A percentile compares a stretch with the other conserved stretches of the same genome.
Evolutionary conservation across 2,329 filamentous ascomycete species (phyloP).

Genomic region (Aschersonia sp.): DNA sequence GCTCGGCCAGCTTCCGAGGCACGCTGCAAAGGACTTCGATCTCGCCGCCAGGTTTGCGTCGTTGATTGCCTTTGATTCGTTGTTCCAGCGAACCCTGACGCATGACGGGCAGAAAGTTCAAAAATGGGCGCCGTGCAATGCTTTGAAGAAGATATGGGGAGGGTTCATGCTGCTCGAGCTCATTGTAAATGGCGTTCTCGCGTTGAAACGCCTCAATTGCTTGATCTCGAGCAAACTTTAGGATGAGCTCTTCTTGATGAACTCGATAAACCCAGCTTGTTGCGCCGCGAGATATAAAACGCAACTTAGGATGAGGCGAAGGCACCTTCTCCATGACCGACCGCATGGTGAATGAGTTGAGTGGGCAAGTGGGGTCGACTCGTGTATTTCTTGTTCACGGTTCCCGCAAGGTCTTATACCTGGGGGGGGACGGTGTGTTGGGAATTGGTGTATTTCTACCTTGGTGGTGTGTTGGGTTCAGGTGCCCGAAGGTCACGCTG

Average conservation of each 20-base stretch:
- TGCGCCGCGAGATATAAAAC: neutral
- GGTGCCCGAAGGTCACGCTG: too few species aligned
- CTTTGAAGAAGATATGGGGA: neutral
- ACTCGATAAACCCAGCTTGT: neutral
- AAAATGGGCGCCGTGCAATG: neutral
- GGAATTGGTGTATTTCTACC: too few species aligned
- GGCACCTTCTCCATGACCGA: too few species aligned
- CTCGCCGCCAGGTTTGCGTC: neutral
- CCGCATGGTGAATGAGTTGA: too few species aligned
- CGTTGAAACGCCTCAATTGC: neutral
- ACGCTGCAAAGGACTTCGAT: constrained; percentile 1
- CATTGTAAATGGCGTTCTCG: constrained; percentile 1
- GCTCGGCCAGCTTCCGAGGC: neutral
- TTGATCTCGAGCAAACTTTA: neutral
- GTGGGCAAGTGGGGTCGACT: too few species aligned
- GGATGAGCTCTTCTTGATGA: neutral
- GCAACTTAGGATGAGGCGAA: too few species aligned
- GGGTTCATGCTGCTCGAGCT: neutral
- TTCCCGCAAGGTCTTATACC: too few species aligned
- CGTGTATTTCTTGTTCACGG: too few species aligned
- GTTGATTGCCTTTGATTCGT: neutral
- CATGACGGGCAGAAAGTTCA: constrained; percentile 1
- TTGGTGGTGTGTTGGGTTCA: too few species aligned
- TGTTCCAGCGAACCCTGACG: neutral
- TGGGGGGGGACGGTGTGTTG: too few species aligned